These are phyloP conservation scores for Venustampulla echinocandica DNA, from an alignment of 495 filamentous ascomycete genomes.

Conservation along the genomic window DNA sequence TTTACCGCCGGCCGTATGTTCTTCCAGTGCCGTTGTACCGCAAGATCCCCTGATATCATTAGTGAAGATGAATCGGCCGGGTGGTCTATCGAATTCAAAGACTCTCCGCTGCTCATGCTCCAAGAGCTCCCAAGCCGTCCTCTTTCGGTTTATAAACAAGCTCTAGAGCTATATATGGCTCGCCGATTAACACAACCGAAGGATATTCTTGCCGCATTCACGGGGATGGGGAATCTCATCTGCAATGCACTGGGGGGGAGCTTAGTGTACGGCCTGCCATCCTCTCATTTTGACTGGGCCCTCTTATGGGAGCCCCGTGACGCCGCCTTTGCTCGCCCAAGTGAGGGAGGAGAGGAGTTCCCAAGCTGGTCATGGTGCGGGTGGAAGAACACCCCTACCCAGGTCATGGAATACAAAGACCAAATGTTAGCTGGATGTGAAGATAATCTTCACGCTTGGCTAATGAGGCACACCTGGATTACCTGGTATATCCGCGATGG, in stretches of 20 bases:
- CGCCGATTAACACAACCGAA: conserved; percentile 20
- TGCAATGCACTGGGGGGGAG: conserved; percentile 10
- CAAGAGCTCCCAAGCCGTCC: conserved; percentile 18
- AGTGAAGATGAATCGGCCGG: conserved; percentile 14
- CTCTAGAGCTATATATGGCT: conserved; percentile 22
- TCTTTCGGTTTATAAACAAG: conserved; percentile 25
- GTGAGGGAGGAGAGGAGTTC: conserved; percentile 13
- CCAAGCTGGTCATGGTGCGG: conserved; percentile 32
- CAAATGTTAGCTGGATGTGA: conserved; percentile 20
- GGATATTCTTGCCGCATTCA: conserved; percentile 29
- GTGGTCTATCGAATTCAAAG: conserved; percentile 22
- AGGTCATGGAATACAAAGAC: conserved; percentile 20
- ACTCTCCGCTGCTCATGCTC: conserved; percentile 17
- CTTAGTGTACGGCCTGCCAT: conserved; percentile 24
- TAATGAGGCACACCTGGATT: conserved; percentile 31
- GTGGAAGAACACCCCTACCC: conserved; percentile 23
- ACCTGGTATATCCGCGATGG: conserved; percentile 28
- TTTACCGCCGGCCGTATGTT: conserved; percentile 23
- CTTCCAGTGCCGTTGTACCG: conserved; percentile 26
- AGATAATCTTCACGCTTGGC: conserved; percentile 27
- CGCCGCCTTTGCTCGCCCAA: background rate
- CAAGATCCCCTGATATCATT: conserved; percentile 23
- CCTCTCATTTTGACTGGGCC: conserved; percentile 28
- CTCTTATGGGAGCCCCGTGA: conserved; percentile 23
- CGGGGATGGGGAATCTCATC: conserved; percentile 21